Percentiles rank a stretch among this genome's conserved stretches.
These are phyloP conservation scores for Phytophthora pistaciae DNA, from an alignment of 352 stramenopile species.

Conservation along the genomic window DNA sequence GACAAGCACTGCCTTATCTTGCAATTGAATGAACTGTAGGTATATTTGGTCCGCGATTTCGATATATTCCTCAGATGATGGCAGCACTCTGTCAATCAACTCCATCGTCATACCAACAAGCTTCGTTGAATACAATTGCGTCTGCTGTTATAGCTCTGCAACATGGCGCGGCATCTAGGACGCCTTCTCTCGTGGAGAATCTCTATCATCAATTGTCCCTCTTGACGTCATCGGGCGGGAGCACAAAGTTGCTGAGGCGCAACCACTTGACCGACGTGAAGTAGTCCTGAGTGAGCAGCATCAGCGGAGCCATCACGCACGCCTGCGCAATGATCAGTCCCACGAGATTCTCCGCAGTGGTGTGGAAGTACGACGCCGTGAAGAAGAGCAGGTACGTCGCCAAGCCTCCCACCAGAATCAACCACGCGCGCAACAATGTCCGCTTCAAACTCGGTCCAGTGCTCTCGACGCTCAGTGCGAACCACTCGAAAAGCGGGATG, in stretches of 20 bases:
- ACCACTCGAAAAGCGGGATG: constrained; percentile 82
- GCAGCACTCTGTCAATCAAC: too few species aligned
- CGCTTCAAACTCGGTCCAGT: constrained; percentile 53
- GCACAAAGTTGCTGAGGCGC: constrained; percentile 73
- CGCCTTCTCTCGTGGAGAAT: background rate
- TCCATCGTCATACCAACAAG: constrained; percentile 4
- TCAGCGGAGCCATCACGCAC: constrained; percentile 70
- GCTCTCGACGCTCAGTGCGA: constrained; percentile 64
- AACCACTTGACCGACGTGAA: constrained; percentile 44
- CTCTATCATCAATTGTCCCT: constrained; percentile 20
- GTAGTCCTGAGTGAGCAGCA: constrained; percentile 77
- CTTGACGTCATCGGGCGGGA: constrained; percentile 51
- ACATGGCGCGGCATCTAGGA: background rate
- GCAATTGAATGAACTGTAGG: too few species aligned
- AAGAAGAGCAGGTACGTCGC: constrained; percentile 74
- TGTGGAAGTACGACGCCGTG: constrained; percentile 78
- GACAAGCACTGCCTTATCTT: background rate
- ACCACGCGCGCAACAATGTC: constrained; percentile 53
- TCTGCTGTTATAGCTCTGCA: constrained; percentile 20
- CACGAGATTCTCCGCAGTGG: constrained; percentile 69
- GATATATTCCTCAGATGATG: too few species aligned
- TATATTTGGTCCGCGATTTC: too few species aligned
- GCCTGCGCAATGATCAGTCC: constrained; percentile 64
- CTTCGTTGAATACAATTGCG: constrained; percentile 17
- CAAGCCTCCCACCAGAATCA: constrained; percentile 45